Evolutionary conservation across 2,329 filamentous ascomycete genomes (phyloP).

Genomic region (Pochonia chlamydosporia): DNA sequence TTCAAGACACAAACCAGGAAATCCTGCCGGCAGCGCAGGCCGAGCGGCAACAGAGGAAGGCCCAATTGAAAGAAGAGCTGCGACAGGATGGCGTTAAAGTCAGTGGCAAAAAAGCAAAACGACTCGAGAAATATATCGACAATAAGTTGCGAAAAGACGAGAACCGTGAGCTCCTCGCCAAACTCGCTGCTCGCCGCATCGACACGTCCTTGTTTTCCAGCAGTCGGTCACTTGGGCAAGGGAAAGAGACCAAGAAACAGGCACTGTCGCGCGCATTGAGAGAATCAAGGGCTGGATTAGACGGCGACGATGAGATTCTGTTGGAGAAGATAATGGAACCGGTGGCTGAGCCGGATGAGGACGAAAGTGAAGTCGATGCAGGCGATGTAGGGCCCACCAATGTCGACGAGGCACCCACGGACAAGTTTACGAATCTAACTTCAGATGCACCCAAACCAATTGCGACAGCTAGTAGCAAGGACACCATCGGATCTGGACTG

Average conservation of each 20-base stretch:
- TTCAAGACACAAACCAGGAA: constrained; percentile 30
- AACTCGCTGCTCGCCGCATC: constrained; percentile 70
- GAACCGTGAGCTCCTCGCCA: constrained; percentile 75
- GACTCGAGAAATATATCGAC: constrained; percentile 68
- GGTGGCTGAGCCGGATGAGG: constrained; percentile 18
- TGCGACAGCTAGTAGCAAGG: not conserved
- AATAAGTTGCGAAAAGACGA: constrained; percentile 94
- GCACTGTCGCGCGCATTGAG: constrained; percentile 56
- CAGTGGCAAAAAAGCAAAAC: constrained; percentile 60
- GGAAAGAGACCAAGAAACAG: constrained; percentile 65
- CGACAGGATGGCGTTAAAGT: constrained; percentile 46
- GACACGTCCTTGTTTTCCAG: constrained; percentile 79
- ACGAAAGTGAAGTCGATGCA: constrained; percentile 15
- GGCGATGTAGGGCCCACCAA: constrained; percentile 3
- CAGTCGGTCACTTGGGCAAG: constrained; percentile 68
- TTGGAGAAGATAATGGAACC: constrained; percentile 35
- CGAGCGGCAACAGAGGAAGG: constrained; percentile 49
- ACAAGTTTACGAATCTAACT: constrained; percentile 1
- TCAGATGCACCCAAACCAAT: not conserved
- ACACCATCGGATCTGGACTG: constrained; percentile 65
- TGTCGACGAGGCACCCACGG: not conserved
- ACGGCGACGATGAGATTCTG: constrained; percentile 47
- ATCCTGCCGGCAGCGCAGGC: constrained; percentile 37
- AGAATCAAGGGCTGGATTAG: constrained; percentile 60
- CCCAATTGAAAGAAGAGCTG: constrained; percentile 47